Conservation (phyloP, 2,329 filamentous ascomycete species). For the Aureobasidium pullulans region DNA sequence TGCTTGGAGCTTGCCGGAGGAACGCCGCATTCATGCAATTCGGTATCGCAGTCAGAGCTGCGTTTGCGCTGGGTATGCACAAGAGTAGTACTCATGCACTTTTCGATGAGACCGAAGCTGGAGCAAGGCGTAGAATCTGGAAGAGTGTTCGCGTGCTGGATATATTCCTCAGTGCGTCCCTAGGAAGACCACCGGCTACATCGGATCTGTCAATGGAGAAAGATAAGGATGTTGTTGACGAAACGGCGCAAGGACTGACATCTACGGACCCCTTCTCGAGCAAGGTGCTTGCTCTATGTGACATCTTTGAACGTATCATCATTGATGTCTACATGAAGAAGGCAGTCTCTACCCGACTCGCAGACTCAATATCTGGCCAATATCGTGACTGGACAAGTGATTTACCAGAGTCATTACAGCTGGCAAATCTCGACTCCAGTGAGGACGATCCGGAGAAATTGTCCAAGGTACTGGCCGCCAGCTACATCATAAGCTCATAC, state of each 20-base stretch:
- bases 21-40: slow-evolving; percentile 48
- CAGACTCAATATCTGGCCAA: slow-evolving; percentile 33
- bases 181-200: slow-evolving; percentile 47
- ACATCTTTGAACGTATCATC: slow-evolving; percentile 41
- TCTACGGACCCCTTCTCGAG: slow-evolving; percentile 22
- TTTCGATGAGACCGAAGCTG: slow-evolving; percentile 6
- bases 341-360: slow-evolving; percentile 34
- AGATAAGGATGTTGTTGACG: slow-evolving; percentile 17
- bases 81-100: slow-evolving; percentile 15
- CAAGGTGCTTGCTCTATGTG: slow-evolving; percentile 34
- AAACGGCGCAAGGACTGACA: background rate
- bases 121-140: slow-evolving; percentile 38
- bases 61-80: slow-evolving; percentile 47
- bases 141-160: slow-evolving; percentile 47
- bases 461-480: slow-evolving; percentile 36
- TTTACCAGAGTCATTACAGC: slow-evolving; percentile 25
- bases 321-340: slow-evolving; percentile 40
- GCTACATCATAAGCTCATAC: slow-evolving; percentile 45
- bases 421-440: background rate
- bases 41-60: slow-evolving; percentile 44
- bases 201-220: slow-evolving; percentile 43
- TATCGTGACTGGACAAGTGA: slow-evolving; percentile 35
- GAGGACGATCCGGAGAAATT: slow-evolving; percentile 15
- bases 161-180: slow-evolving; percentile 43
- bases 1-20: slow-evolving; percentile 44